These are phyloP conservation scores for Pseudogymnoascus sp. DNA, from an alignment of 2,329 filamentous ascomycete species.

Conservation along the genomic window DNA sequence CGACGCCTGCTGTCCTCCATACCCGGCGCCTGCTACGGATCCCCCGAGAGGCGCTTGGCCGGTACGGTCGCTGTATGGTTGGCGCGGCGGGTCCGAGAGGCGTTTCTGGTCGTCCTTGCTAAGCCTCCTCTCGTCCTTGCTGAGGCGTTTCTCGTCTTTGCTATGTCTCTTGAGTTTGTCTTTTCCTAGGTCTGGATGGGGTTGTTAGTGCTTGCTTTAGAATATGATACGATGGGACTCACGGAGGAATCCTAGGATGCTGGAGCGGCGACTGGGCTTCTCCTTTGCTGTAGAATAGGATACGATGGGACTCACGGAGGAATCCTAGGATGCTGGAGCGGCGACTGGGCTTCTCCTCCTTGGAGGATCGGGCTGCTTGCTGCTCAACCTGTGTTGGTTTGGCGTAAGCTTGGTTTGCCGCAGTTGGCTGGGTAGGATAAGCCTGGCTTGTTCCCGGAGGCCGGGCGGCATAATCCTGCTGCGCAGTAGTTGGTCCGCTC, in stretches of 20 bases:
- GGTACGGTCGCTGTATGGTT: not conserved
- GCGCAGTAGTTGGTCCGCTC: not conserved
- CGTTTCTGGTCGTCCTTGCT: conserved; percentile 12
- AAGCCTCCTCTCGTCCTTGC: conserved; percentile 11
- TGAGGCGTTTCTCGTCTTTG: not conserved
- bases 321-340: conserved; percentile 19
- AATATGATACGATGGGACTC: conserved; percentile 9
- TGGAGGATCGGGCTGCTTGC: conserved; percentile 11
- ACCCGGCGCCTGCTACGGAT: conserved; percentile 16
- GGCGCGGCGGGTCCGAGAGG: not conserved
- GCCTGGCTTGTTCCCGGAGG: not conserved
- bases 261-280: conserved; percentile 14
- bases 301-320: conserved; percentile 17
- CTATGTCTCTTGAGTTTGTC: conserved; percentile 19
- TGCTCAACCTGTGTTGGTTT: conserved; percentile 14
- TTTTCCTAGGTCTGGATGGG: conserved; percentile 16
- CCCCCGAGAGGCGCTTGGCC: conserved; percentile 17
- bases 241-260: conserved; percentile 21
- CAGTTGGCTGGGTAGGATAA: not conserved
- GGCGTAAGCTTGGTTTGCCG: not conserved
- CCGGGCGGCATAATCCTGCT: not conserved
- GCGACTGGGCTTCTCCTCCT: conserved; percentile 12
- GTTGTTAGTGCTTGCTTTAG: conserved; percentile 1
- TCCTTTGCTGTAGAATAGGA: not conserved
- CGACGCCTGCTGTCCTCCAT: conserved; percentile 10